Conservation (phyloP, 2,329 filamentous ascomycete species). For the Tetracladium maxilliforme region DNA sequence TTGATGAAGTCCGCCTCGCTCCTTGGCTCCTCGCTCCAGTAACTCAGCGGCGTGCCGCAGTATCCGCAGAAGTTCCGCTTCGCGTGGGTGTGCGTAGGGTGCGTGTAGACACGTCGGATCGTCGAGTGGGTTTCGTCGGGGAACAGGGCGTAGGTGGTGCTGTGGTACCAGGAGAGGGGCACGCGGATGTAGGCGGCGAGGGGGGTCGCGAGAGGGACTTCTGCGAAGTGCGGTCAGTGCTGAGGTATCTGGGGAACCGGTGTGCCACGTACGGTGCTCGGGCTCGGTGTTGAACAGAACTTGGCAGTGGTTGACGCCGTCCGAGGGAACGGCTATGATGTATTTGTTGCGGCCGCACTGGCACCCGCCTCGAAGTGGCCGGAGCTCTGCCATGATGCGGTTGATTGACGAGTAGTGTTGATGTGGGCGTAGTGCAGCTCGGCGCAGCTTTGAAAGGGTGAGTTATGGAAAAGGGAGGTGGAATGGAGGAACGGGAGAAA, state of each 20-base stretch:
- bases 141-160: constrained; percentile 59
- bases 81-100: constrained; percentile 35
- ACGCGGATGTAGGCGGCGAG: constrained; percentile 73
- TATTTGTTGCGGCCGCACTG: constrained; percentile 80
- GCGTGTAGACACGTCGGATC: constrained; percentile 55
- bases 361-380: constrained; percentile 60
- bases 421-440: no score
- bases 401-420: no score
- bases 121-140: constrained; percentile 57
- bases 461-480: no score
- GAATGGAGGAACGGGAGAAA: no score
- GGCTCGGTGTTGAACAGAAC: constrained; percentile 44
- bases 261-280: constrained; percentile 48
- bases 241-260: constrained; percentile 1
- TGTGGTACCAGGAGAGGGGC: constrained; percentile 68
- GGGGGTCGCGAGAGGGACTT: constrained; percentile 56
- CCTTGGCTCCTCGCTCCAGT: constrained; percentile 63
- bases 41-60: constrained; percentile 74
- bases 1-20: constrained; percentile 67
- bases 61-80: constrained; percentile 81
- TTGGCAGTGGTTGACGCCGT: constrained; percentile 39
- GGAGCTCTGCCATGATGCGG: no score
- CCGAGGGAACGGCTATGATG: constrained; percentile 51
- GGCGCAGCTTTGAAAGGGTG: no score
- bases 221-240: constrained; percentile 12